These are phyloP conservation scores for Pichia phayaonensis DNA, from an alignment of 805 yeast genomes.

Conservation along the genomic window DNA sequence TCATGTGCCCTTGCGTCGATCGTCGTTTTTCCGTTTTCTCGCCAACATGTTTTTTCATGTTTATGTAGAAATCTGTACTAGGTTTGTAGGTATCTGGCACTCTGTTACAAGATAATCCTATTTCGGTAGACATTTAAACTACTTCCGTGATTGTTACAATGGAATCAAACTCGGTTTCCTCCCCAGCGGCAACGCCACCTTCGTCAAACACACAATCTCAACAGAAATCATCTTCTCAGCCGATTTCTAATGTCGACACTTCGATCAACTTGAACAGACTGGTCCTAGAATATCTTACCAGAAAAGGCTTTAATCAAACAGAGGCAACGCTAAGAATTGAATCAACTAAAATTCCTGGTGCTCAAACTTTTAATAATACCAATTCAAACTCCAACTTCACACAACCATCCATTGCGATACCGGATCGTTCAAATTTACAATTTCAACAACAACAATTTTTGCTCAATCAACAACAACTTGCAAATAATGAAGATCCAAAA, in stretches of 20 bases:
- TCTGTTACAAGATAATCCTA: too few species aligned
- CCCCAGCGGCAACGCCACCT: background rate
- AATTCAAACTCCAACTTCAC: constrained; percentile 35
- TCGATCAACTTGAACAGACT: constrained; percentile 49
- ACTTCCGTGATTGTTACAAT: too few species aligned
- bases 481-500: constrained; percentile 48
- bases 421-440: constrained; percentile 29
- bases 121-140: too few species aligned
- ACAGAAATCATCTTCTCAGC: constrained; percentile 14
- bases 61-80: too few species aligned
- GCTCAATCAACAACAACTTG: constrained; percentile 30
- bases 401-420: constrained; percentile 28
- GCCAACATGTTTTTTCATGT: background rate
- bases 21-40: background rate
- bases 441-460: constrained; percentile 24
- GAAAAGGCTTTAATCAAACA: constrained; percentile 89
- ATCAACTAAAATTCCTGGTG: constrained; percentile 50
- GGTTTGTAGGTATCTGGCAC: too few species aligned
- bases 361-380: constrained; percentile 41
- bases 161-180: background rate
- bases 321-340: constrained; percentile 93
- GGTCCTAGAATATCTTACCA: constrained; percentile 85
- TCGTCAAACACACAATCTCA: constrained; percentile 8
- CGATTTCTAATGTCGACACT: constrained; percentile 11
- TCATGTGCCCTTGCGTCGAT: background rate